phyloP scores from a whole-genome alignment of 148 eudicot genomes.

The Amaranthus palmeri region DNA sequence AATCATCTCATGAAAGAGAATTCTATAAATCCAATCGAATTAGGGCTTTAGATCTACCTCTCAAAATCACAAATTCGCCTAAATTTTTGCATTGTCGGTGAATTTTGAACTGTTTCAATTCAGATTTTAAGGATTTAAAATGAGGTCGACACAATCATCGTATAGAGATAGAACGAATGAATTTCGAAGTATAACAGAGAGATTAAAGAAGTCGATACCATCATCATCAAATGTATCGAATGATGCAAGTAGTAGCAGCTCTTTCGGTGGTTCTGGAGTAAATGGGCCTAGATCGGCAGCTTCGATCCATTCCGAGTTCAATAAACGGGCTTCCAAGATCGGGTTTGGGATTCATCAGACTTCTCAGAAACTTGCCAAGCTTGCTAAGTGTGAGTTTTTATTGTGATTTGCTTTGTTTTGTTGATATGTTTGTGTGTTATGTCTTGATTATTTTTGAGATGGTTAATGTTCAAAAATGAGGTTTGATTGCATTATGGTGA shows the following conservation, averaged over 20 bases:
- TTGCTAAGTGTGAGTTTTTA: slow-evolving; percentile 58
- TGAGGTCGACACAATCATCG: slow-evolving; percentile 51
- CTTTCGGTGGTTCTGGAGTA: slow-evolving; percentile 18
- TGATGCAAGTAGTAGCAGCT: slow-evolving; percentile 27
- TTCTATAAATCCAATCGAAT: neutral
- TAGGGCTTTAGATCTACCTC: slow-evolving; percentile 4
- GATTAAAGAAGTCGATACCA: slow-evolving; percentile 36
- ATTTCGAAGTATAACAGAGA: slow-evolving; percentile 51
- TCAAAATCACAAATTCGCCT: neutral
- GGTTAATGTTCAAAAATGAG: too few relatives aligned
- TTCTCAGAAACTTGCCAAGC: slow-evolving; percentile 76
- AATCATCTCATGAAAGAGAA: neutral
- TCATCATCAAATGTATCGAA: slow-evolving; percentile 35
- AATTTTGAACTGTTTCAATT: neutral
- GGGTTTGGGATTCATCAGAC: slow-evolving; percentile 77
- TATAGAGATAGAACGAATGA: slow-evolving; percentile 71
- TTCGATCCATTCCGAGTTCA: slow-evolving; percentile 65
- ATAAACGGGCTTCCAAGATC: slow-evolving; percentile 63
- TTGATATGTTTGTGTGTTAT: neutral
- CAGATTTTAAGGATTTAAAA: slow-evolving; percentile 2
- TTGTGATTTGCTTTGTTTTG: neutral
- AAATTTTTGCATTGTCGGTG: slow-evolving; percentile 5
- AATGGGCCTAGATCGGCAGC: slow-evolving; percentile 48
- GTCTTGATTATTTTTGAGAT: neutral
- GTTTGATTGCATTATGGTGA: neutral